These are phyloP conservation scores for Plasmodium yoelii DNA, from an alignment of 169 alveolate genomes.

Conservation along the genomic window DNA sequence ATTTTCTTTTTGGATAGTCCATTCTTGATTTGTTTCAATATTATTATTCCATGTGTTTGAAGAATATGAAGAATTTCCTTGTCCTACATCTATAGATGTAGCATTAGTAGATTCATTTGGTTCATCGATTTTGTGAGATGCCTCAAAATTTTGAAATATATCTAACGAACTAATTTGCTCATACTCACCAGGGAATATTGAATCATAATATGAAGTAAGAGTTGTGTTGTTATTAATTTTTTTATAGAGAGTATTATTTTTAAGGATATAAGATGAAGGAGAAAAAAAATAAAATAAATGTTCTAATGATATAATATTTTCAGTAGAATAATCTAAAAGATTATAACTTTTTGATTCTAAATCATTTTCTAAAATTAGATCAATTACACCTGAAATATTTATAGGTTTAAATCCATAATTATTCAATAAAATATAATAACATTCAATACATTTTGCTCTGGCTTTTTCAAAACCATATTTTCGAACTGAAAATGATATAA, in stretches of 20 bases:
- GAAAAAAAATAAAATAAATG: conserved; percentile 44
- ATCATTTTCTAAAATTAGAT: conserved; percentile 43
- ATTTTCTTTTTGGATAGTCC: too few relatives aligned
- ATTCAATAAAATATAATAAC: conserved; percentile 48
- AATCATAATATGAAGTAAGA: conserved; percentile 8
- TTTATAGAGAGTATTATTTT: conserved; percentile 32
- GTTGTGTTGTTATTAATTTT: background rate
- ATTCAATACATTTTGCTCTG: conserved; percentile 38
- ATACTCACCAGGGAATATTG: conserved; percentile 33
- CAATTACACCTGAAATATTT: conserved; percentile 68
- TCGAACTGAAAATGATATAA: conserved; percentile 63
- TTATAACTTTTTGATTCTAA: conserved; percentile 59
- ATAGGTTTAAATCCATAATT: conserved; percentile 45
- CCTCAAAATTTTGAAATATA: conserved; percentile 8
- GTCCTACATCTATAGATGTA: too few relatives aligned
- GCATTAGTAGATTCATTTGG: too few relatives aligned
- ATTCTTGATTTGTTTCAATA: too few relatives aligned
- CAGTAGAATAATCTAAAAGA: conserved; percentile 47
- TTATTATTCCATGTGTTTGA: too few relatives aligned
- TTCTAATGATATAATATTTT: conserved; percentile 49
- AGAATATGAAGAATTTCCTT: too few relatives aligned
- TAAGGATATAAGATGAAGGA: conserved; percentile 63
- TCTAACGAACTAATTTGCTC: background rate
- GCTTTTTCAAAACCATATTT: conserved; percentile 63
- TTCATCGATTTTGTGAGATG: background rate